Evolutionary conservation across 306 rosid species (phyloP).

Genomic region (Phaseolus lunatus): DNA sequence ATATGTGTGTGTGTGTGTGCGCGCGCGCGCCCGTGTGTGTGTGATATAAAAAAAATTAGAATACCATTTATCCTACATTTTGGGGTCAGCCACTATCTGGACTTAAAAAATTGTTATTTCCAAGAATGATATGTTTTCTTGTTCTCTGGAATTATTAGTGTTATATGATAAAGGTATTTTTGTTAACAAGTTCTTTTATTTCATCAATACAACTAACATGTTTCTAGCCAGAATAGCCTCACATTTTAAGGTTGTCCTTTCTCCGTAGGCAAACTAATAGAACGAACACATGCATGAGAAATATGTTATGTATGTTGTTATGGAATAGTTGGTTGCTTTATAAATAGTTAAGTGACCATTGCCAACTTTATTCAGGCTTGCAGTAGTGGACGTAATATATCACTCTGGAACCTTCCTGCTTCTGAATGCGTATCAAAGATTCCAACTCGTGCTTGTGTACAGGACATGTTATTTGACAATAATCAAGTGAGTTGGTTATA

Average conservation of each 20-base stretch:
- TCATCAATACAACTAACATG: constrained; percentile 6
- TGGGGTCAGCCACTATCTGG: background rate
- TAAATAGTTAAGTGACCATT: constrained; percentile 33
- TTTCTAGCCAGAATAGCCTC: constrained; percentile 26
- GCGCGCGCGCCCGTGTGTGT: too few species aligned
- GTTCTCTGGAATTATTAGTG: background rate
- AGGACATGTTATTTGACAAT: constrained; percentile 77
- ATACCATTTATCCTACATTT: background rate
- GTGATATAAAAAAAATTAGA: too few species aligned
- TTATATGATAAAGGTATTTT: constrained; percentile 22
- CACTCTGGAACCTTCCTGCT: constrained; percentile 94
- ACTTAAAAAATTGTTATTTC: background rate
- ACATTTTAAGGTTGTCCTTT: constrained; percentile 25
- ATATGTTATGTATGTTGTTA: constrained; percentile 18
- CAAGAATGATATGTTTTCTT: background rate
- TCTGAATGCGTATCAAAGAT: constrained; percentile 74
- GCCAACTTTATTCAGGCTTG: constrained; percentile 68
- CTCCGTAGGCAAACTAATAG: constrained; percentile 19
- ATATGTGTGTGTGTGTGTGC: too few species aligned
- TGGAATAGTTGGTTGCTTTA: constrained; percentile 28
- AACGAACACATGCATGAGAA: constrained; percentile 20
- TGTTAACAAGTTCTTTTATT: constrained; percentile 3
- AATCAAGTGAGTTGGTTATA: constrained; percentile 72
- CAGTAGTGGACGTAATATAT: constrained; percentile 77
- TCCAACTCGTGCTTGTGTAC: constrained; percentile 68